These are phyloP conservation scores for Aspergillus bertholletiae DNA, from an alignment of 495 filamentous ascomycete genomes.

Conservation along the genomic window DNA sequence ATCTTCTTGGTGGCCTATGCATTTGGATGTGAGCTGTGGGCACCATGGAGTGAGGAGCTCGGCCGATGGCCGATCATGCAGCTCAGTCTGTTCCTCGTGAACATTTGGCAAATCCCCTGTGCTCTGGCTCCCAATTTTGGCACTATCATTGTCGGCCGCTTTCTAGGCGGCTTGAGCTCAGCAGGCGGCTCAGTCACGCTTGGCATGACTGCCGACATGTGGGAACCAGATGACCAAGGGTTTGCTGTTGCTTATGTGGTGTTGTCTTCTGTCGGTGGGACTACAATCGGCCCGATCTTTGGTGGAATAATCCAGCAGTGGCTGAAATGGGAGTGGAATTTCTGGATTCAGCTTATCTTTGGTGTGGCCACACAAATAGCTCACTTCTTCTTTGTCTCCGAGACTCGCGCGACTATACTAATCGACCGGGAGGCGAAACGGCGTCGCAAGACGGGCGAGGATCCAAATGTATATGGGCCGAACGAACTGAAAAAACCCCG, in stretches of 20 bases:
- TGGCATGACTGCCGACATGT: conserved; percentile 61
- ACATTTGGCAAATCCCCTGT: conserved; percentile 54
- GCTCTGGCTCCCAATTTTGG: conserved; percentile 52
- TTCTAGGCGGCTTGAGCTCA: conserved; percentile 55
- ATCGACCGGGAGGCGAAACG: conserved; percentile 59
- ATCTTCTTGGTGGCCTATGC: conserved; percentile 60
- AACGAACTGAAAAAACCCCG: conserved; percentile 58
- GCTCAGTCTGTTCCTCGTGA: conserved; percentile 53
- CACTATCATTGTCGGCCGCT: conserved; percentile 53
- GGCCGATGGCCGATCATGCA: conserved; percentile 57
- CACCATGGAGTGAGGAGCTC: conserved; percentile 62
- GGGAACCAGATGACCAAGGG: conserved; percentile 57
- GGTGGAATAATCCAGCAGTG: conserved; percentile 56
- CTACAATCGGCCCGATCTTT: conserved; percentile 56
- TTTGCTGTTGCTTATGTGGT: conserved; percentile 61
- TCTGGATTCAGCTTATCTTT: conserved; percentile 61
- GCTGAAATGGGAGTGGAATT: conserved; percentile 49
- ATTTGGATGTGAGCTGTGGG: conserved; percentile 66
- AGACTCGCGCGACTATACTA: conserved; percentile 56
- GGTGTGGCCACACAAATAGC: conserved; percentile 51
- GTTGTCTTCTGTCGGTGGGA: conserved; percentile 61
- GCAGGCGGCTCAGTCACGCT: conserved; percentile 64
- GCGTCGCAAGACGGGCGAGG: conserved; percentile 45
- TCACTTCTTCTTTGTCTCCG: conserved; percentile 53
- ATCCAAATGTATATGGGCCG: conserved; percentile 59